Base-by-base conservation (phyloP, 345 rosid genomes). In the Aegle marmelos region DNA sequence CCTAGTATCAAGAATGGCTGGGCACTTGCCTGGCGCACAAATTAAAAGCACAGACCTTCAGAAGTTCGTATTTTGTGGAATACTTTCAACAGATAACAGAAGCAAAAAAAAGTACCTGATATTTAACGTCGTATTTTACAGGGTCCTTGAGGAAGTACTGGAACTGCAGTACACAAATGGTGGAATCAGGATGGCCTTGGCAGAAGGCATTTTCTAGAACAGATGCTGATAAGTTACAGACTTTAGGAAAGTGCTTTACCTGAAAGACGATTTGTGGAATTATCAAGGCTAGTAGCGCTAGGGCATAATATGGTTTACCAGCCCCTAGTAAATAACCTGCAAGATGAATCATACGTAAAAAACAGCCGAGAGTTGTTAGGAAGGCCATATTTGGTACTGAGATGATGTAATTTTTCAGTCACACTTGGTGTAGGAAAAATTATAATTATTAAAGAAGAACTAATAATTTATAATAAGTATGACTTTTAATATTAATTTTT, bases 1-100 rank as follows among this genome's bases (percentile, higher is more conserved):
- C 99, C 99, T 2, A 96, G 95, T 72, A 94, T 94, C 71, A 96
- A 85, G 81, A 96, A 96, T 33, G 99, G 98, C 61, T 96, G 98
- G 9, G 99, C 97, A 39, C 98, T 96, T 8, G 99, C 99, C 99
- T 92, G 95, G 77, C 54, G 76, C 45, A 50, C 54, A 19, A 30
- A 21, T 27, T 17, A 2, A 22, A 9, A 13, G 17, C 3, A 45
- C 50, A 13, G 50, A 45, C 50, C 31, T 53, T n/a, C 10, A 70
- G 53, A 50, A n/a, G 10, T 45, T 31, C 0, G 16, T 13, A 45
- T 3, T 30, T 7, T 31, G 59, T 9, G 16, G 7, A 54, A 62
- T 33, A 48, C 14, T 14, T 24, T 22, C n/a, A 4, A 63, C 1
- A 4, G 33, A 31, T 22, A 28, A 50, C 24, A 17, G 27, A 70